phyloP scores from a whole-genome alignment of 2,329 filamentous ascomycete genomes.

The Fusarium veterinarium region DNA sequence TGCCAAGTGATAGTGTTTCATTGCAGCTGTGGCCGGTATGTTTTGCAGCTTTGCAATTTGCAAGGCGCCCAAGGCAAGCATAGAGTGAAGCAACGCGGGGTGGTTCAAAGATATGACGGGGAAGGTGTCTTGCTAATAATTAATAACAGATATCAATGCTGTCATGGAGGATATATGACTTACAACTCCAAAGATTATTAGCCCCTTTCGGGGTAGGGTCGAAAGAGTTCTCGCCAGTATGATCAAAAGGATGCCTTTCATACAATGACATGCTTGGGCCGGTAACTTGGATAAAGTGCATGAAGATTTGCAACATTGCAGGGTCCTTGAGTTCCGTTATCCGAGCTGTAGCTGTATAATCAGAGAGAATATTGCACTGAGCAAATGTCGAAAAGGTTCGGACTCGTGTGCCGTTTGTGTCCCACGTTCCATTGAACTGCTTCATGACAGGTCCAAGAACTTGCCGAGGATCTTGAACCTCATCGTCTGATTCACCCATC shows the following conservation, averaged over 20 bases:
- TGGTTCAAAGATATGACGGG: conserved; percentile 86
- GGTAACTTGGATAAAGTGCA: conserved; percentile 91
- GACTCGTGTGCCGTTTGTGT: conserved; percentile 55
- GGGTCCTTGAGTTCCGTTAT: conserved; percentile 82
- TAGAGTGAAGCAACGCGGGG: conserved; percentile 89
- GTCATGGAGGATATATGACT: conserved; percentile 43
- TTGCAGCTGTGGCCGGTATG: conserved; percentile 79
- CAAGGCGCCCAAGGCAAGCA: conserved; percentile 86
- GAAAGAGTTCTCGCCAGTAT: conserved; percentile 68
- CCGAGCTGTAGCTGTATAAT: conserved; percentile 73
- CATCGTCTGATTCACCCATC: conserved; percentile 71
- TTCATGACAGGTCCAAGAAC: conserved; percentile 51
- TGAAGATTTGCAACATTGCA: conserved; percentile 84
- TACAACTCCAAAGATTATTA: conserved; percentile 73
- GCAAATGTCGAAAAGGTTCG: conserved; percentile 63
- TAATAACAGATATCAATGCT: conserved; percentile 20
- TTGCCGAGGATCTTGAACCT: conserved; percentile 55
- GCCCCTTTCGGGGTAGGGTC: conserved; percentile 70
- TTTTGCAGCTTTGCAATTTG: conserved; percentile 87
- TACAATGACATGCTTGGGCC: conserved; percentile 88
- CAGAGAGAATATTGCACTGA: conserved; percentile 66
- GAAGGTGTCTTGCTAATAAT: conserved; percentile 71
- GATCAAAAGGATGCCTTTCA: conserved; percentile 82
- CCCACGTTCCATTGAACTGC: conserved; percentile 48
- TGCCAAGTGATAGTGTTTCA: conserved; percentile 92